phyloP scores from a whole-genome alignment of 2,329 filamentous ascomycete genomes.

The Arthrinium phaeospermum region DNA sequence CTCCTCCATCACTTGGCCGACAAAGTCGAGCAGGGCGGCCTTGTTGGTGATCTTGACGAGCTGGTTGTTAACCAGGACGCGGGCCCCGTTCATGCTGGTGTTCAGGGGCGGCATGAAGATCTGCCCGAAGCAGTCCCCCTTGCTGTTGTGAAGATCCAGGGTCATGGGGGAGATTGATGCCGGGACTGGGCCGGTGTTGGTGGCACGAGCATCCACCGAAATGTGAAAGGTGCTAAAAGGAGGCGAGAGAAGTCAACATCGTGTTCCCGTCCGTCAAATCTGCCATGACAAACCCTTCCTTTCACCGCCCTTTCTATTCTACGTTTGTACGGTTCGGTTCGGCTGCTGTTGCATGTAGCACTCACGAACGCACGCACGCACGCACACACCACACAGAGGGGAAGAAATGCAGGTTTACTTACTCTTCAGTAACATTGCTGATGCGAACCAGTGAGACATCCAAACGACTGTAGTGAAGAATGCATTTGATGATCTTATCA shows the following conservation, averaged over 20 bases:
- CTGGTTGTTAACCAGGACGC: slow-evolving; percentile 30
- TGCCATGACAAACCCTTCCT: not conserved
- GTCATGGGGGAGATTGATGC: slow-evolving; percentile 28
- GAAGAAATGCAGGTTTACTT: slow-evolving; percentile 26
- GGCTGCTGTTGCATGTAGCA: not conserved
- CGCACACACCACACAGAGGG: not conserved
- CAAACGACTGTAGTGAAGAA: slow-evolving; percentile 32
- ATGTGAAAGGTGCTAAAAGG: slow-evolving; percentile 31
- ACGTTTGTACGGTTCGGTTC: not conserved
- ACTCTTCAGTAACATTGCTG: slow-evolving; percentile 36
- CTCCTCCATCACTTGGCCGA: slow-evolving; percentile 28
- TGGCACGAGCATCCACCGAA: slow-evolving; percentile 32
- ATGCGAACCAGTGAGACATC: slow-evolving; percentile 34
- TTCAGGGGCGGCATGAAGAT: slow-evolving; percentile 31
- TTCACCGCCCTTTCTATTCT: slow-evolving; percentile 8
- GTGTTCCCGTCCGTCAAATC: not conserved
- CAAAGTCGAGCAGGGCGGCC: slow-evolving; percentile 31
- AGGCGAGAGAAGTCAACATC: not conserved
- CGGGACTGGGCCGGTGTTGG: slow-evolving; percentile 30
- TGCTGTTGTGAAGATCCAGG: slow-evolving; percentile 28
- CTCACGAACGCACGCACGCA: no score
- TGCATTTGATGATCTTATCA: slow-evolving; percentile 26
- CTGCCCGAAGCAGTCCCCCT: slow-evolving; percentile 30
- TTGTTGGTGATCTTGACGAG: slow-evolving; percentile 31
- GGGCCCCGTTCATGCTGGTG: slow-evolving; percentile 27